phyloP scores from a whole-genome alignment of 2,329 filamentous ascomycete species.

The Colletotrichum navitas region DNA sequence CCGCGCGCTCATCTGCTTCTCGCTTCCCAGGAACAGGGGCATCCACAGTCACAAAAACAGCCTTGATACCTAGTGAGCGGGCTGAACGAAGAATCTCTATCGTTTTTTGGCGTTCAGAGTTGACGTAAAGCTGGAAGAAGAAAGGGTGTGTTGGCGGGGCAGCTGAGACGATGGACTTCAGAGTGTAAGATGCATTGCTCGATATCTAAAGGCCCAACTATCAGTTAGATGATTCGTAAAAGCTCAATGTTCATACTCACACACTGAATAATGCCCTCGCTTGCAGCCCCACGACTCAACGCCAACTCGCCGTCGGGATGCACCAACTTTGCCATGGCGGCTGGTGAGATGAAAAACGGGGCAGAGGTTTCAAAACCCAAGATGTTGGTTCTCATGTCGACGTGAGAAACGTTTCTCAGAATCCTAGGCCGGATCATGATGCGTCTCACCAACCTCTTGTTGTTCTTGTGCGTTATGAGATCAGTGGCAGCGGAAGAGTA shows the following conservation, averaged over 20 bases:
- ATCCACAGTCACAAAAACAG: constrained; percentile 70
- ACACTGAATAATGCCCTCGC: constrained; percentile 62
- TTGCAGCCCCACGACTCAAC: constrained; percentile 50
- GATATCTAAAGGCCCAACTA: constrained; percentile 52
- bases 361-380: constrained; percentile 64
- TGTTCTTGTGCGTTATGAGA: constrained; percentile 79
- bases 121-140: constrained; percentile 74
- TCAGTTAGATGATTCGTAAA: not conserved
- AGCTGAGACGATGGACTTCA: constrained; percentile 57
- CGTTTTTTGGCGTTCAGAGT: constrained; percentile 65
- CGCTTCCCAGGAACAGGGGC: constrained; percentile 68
- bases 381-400: constrained; percentile 67
- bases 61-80: constrained; percentile 59
- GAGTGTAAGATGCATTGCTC: constrained; percentile 63
- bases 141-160: constrained; percentile 55
- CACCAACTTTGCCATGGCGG: constrained; percentile 73
- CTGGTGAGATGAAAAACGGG: constrained; percentile 74
- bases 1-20: constrained; percentile 60
- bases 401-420: constrained; percentile 80
- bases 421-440: constrained; percentile 80
- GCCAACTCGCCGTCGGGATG: constrained; percentile 70
- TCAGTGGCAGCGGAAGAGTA: constrained; percentile 89
- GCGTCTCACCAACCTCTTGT: constrained; percentile 75
- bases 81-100: constrained; percentile 62
- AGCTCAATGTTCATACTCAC: constrained; percentile 46